phyloP scores from a whole-genome alignment of 768 basidiomycete species.

The Dacryopinax primogenitus region DNA sequence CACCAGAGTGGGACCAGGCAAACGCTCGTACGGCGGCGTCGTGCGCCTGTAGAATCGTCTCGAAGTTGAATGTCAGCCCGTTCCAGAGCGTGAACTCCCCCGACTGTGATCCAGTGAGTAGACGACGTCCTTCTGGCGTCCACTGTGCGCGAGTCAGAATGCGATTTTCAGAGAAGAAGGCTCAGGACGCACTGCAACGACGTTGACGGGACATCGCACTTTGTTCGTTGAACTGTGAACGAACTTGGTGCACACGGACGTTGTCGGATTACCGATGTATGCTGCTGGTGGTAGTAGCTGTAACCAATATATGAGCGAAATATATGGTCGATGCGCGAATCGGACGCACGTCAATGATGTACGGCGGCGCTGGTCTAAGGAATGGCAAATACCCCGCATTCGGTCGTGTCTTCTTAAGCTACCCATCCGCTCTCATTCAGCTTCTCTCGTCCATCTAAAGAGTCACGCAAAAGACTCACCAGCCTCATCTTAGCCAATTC shows the following conservation, averaged over 20 bases:
- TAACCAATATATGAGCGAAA: constrained; percentile 12
- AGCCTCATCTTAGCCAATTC: constrained; percentile 73
- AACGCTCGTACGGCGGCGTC: constrained; percentile 87
- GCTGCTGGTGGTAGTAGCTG: constrained; percentile 91
- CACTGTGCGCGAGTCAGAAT: constrained; percentile 41
- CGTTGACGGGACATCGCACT: constrained; percentile 91
- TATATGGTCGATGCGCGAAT: constrained; percentile 25
- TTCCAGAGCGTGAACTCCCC: constrained; percentile 99
- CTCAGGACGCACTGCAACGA: constrained; percentile 60
- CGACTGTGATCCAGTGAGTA: constrained; percentile 88
- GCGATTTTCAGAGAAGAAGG: neutral
- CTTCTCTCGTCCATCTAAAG: neutral
- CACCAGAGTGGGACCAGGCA: constrained; percentile 83
- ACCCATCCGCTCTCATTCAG: constrained; percentile 6
- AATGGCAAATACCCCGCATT: constrained; percentile 62
- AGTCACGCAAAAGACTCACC: constrained; percentile 36
- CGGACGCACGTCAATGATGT: constrained; percentile 64
- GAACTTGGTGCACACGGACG: constrained; percentile 91
- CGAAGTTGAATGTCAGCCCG: constrained; percentile 97
- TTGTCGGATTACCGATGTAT: constrained; percentile 81
- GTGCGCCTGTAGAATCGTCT: constrained; percentile 98
- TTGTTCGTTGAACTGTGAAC: constrained; percentile 98
- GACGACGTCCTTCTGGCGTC: constrained; percentile 90
- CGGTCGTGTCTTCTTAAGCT: constrained; percentile 69
- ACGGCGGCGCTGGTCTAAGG: constrained; percentile 74